Base-by-base conservation (phyloP, 768 basidiomycete species). In the Cubamyces sp. region DNA sequence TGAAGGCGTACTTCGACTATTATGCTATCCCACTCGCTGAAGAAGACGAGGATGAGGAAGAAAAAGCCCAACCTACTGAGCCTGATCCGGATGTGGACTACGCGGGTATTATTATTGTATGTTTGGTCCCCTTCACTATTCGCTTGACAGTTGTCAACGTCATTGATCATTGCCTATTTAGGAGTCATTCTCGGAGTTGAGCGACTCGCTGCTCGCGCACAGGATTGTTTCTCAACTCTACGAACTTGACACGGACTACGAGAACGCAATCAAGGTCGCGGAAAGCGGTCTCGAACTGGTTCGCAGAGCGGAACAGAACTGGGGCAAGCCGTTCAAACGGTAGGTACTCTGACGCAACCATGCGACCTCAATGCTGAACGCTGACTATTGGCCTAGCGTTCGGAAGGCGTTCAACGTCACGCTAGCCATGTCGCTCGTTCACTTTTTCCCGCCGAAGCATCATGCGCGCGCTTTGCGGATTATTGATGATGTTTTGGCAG, bases 401-500 rank as follows among this genome's bases (percentile, higher is more conserved):
- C 80, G 80, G 48, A 82, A 84, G 50, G 86, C 86, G 3, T 84
- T 97, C 70, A 87, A 94, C 61, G 81, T 87, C 12, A 79, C 81
- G 5, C 80, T 96, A 14, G 89, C 87, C 2, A 88, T 86, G 0
- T 86, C 92, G 5, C 81, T 97, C 16, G 90, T 94, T 3, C 90
- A 97, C 69, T 80, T 91, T 51, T 92, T 85, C 73, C 87, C 96
- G 28, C 96, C 96, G 0, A 95, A 95, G 68, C 90, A 98, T 67
- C 96, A 98, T 71, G 67, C 77, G 12, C 86, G 88, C 54, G 96
- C 97, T 1, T 76, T 88, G 25, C 77, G 81, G 18, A 80, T 97
- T 11, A 79, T 98, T 21, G 84, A 91, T 34, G 84, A 87, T 4
- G 81, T 96, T 16, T 82, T 98, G 0, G 67, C 76, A 2, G 75